Base-by-base conservation (phyloP, 495 filamentous ascomycete genomes). In the Podospora pseudopauciseta region DNA sequence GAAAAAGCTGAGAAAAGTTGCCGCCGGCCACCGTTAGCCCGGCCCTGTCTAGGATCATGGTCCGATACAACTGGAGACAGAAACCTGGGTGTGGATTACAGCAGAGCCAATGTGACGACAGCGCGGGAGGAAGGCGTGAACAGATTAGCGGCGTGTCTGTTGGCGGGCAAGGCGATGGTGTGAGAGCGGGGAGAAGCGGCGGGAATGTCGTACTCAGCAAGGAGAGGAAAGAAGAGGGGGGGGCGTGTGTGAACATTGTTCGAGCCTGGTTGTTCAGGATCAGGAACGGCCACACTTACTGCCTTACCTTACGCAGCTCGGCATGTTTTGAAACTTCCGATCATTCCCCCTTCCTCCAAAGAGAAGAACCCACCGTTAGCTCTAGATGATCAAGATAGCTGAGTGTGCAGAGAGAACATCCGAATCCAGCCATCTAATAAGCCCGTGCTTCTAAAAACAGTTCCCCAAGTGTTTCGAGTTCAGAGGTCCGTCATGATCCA, bases 301-400 rank as follows among this genome's bases (percentile, higher is more conserved):
- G 55, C 57, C 32, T 55, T 20, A 26, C 55, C 55, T 58, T 58
- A 23, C 30, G 27, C 20, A 61, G 7, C 55, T 66, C 69, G 34
- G 63, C 66, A 68, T 68, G 65, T 69, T 69, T 69, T 65, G 67
- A 72, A 72, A 72, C 70, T 67, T 62, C 64, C n/a, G 55, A 65
- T 71, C 59, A 23, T 49, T 16, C 39, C 39, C 39, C 39, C 39
- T 16, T 54, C 39, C 39, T 16, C 34, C 54, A 66, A 64, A 59
- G 26, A 64, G 34, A 64, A 58, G 27, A 68, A 66, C 60, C 66
- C 55, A 44, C 61, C 54, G 65, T 64, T 64, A 23, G 65, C 44
- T 66, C 39, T 39, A 30, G 15, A 23, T 53, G 58, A 54, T 34
- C 61, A 65, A 32, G 34, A 58, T 56, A 39, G 34, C 65, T n/a